phyloP scores from a whole-genome alignment of 2,329 filamentous ascomycete genomes.

The Aspergillus arachidicola region DNA sequence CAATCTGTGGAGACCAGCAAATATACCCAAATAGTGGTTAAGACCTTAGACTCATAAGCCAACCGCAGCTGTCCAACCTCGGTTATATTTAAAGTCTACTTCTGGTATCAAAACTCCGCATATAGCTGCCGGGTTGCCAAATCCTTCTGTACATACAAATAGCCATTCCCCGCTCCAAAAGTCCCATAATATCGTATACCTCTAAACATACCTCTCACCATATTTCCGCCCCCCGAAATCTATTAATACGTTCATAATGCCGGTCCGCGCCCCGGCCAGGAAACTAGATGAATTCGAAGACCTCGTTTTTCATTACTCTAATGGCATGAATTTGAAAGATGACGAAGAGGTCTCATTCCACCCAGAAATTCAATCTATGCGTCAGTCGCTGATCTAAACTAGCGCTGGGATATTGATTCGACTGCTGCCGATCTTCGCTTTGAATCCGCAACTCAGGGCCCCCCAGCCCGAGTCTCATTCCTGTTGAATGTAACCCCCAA shows the following conservation, averaged over 20 bases:
- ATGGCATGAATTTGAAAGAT: slow-evolving; percentile 23
- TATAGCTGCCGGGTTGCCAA: no score
- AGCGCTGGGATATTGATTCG: slow-evolving; percentile 37
- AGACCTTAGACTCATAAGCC: not conserved
- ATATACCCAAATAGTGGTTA: not conserved
- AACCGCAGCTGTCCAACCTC: slow-evolving; percentile 10
- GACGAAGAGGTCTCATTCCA: slow-evolving; percentile 21
- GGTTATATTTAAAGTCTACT: slow-evolving; percentile 4
- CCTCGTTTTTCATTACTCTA: slow-evolving; percentile 29
- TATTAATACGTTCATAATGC: not conserved
- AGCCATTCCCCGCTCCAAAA: not conserved
- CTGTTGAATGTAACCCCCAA: slow-evolving; percentile 72
- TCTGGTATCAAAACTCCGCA: no score
- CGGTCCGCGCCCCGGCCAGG: slow-evolving; percentile 25
- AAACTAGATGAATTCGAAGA: slow-evolving; percentile 36
- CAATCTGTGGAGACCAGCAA: not conserved
- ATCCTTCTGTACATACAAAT: not conserved
- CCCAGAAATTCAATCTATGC: not conserved
- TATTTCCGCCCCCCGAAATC: not conserved
- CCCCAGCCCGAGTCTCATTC: slow-evolving; percentile 38
- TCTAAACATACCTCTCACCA: not conserved
- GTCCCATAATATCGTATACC: not conserved
- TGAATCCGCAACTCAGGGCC: slow-evolving; percentile 39
- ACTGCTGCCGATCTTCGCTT: slow-evolving; percentile 37
- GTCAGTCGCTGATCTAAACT: not conserved